A percentile compares a stretch with the other conserved stretches of the same genome.
phyloP scores from a whole-genome alignment of 768 basidiomycete genomes.

The Lactifluus echinatus region DNA sequence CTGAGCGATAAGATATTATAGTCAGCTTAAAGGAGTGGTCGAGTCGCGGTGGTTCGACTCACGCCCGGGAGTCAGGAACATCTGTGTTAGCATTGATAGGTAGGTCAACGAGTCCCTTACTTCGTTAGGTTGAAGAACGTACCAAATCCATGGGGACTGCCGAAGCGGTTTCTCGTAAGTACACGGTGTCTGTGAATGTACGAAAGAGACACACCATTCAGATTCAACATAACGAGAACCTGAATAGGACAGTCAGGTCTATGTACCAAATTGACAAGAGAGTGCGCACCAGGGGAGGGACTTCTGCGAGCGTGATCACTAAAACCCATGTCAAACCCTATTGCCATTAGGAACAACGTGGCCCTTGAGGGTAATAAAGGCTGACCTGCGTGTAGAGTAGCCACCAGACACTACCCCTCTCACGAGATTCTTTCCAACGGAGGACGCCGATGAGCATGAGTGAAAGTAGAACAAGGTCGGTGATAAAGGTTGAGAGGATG shows the following conservation, averaged over 20 bases:
- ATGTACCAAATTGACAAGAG: background rate
- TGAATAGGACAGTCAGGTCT: background rate
- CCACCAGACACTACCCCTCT: background rate
- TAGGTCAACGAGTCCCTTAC: background rate
- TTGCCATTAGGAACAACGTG: background rate
- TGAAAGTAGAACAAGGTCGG: background rate
- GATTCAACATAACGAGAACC: background rate
- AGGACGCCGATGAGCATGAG: conserved; percentile 4
- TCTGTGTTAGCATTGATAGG: background rate
- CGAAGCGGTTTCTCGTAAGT: background rate
- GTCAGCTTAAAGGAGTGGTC: background rate
- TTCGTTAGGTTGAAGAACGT: background rate
- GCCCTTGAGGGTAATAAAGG: background rate
- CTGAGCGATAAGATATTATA: background rate
- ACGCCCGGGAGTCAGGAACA: background rate
- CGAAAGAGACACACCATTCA: background rate
- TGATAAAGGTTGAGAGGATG: background rate
- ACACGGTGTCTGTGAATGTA: background rate
- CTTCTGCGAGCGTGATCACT: background rate
- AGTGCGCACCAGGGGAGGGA: background rate
- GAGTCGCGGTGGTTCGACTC: background rate
- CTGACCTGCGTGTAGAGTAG: conserved; percentile 3
- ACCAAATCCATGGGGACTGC: conserved; percentile 2
- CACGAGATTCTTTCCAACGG: background rate
- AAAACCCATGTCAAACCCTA: conserved; percentile 1